Evolutionary conservation across 345 rosid genomes (phyloP), one percentile per base, ranked within the genome.

Genomic region (Citrus trifoliata): DNA sequence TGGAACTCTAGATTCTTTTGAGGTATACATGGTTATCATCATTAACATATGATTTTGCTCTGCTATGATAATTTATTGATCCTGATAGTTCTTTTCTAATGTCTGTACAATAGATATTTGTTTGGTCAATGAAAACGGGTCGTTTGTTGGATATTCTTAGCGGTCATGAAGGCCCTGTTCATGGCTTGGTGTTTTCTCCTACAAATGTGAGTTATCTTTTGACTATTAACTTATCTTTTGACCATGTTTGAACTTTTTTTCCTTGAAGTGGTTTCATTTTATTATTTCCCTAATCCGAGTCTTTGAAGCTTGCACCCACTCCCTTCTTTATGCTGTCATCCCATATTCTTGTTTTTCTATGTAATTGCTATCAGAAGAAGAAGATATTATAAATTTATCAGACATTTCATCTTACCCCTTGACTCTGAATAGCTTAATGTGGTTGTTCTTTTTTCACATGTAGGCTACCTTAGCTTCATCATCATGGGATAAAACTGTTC

Each of bases 71-170:
- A 6, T 13, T 67, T 35, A 21, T 42, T 18, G 72, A 37, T 37
- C 30, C 84, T 85, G 59, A 83, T 21, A 1, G 4, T 70, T n/a
- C 7, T 73, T 73, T 63, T 75, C 32, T 48, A 35, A 51, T 79
- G 74, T 30, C 32, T 70, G 30, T 72, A n/a, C 55, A 32, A 71
- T 84, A 95, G 98, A 92, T 95, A 79, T 94, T 94, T 82, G 98
- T 96, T 76, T 94, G 99, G 98, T 96, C 99, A n/a, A 94, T 94
- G 98, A 96, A 94, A 90, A 96, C 97, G 0, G 95, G 97, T 76
- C 94, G 95, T 63, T 88, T 96, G 76, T 88, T 94, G 89, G 99
- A 96, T 84, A 85, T 93, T 79, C 92, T 96, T 55, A 93, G 94
- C 51, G 97, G 97, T 80, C 99, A 96, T 86, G 99, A 92, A 88